Evolutionary conservation across 2,329 filamentous ascomycete species (phyloP), one percentile per base, ranked within the genome.

Genomic region (Fusarium mundagurra): DNA sequence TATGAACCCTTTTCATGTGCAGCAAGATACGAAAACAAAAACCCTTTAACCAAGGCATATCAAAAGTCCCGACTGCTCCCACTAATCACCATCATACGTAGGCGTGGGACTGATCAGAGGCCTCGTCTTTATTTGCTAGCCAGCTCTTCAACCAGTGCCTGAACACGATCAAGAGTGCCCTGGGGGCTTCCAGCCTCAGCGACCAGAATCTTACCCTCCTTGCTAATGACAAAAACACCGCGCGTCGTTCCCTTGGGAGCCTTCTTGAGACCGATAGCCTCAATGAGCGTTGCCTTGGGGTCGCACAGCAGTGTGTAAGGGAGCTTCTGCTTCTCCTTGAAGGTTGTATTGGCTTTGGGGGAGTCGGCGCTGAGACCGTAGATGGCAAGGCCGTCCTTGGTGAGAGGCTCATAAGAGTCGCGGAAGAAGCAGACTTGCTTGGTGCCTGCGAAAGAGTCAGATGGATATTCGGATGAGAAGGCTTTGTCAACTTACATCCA

Each of bases 381-480:
- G 84, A 99, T 94, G 80, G 92, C 88, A 69, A 97, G 90, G 14
- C 96, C 96, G 63, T 90, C 92, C 34, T 91, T 88, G 17, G 93
- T 96, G 62, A 98, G 88, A 58, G 92, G 86, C 53, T 88, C 85
- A 85, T 97, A 94, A 31, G 91, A 88, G 87, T 98, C 95, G 80
- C 96, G 93, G 89, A 99, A 98, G 76, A 96, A 87, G 85, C 95
- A 98, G 72, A 89, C 96, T 88, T 99, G 96, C 67, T 88, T 96
- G 64, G 95, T 98, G 88, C 96, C 95, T 98, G 71, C 50, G 39
- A n/a, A 73, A 11, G 20, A 51, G 62, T 74, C 24, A 75, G 64
- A 29, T 31, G 39, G 9, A 64, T 44, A 51, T 27, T 51, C 33
- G 14, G 27, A 41, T 36, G 14, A 44, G 22, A 29, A 47, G 44